Base-by-base conservation (phyloP, 768 basidiomycete species). In the Clitopilus passeckerianus region DNA sequence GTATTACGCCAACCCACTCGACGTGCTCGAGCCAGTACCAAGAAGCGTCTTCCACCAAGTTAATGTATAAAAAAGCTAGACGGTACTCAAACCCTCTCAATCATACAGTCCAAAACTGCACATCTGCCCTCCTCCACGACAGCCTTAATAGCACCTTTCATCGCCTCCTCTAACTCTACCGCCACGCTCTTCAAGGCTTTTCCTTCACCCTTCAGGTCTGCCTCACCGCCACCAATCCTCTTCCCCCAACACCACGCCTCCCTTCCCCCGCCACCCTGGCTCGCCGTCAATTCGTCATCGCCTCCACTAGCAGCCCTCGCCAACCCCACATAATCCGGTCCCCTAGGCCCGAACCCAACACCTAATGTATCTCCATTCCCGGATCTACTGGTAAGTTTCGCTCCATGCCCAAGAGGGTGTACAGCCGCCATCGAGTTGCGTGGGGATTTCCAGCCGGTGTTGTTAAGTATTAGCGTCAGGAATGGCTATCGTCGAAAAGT, bases 401-500 rank as follows among this genome's bases (percentile, higher is more conserved):
- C 75, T 1, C 86, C 87, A 46, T 80, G 68, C 0, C 88, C 87
- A 0, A 66, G 62, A 0, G 88, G 89, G 63, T 90, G 82, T 0
- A 89, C 79, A 2, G 81, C 81, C 8, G 87, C 71, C 84, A 90
- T 83, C 0, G 86, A 88, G 14, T 81, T 64, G 61, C 78, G 83
- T 3, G 89, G 88, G 0, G 86, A 83, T 79, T 76, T 83, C 86
- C 86, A 87, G 0, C 86, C 87, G 0, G 86, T 87, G 59, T 90
- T 90, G 67, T 90, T 90, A 14, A 91, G 70, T 0, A 90, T 75
- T 61, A 90, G 74, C 0, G 86, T 89, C 24, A 90, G 68, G 74
- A 88, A 90, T 0, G 87, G 89, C 86, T 88, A 34, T 15, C 46
- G n/a, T 5, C 16, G 20, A 5, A 12, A 20, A n/a, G 46, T 33